Evolutionary conservation across 192 early-diverging fungal species (phyloP).

Genomic region (Gryganskiella cystojenkinii): DNA sequence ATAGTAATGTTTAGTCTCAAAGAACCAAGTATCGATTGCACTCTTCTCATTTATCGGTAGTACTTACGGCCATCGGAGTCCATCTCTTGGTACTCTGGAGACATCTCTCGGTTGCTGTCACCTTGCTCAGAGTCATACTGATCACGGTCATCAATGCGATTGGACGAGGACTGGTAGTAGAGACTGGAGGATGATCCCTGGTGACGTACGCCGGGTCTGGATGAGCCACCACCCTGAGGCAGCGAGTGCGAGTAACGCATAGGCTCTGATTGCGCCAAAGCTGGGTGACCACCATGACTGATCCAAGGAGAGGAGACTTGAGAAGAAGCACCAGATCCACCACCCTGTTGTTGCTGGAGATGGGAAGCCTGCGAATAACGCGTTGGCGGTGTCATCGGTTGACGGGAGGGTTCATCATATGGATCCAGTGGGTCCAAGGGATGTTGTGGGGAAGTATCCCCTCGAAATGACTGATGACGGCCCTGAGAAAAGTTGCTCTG

Average conservation of each 20-base stretch:
- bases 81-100: conserved; percentile 7
- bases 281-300: background rate
- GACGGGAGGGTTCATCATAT: no score
- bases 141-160: background rate
- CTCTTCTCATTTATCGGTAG: no score
- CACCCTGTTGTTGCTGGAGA: background rate
- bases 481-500: no score
- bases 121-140: conserved; percentile 4
- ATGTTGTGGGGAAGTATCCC: no score
- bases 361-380: background rate
- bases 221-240: background rate
- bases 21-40: no score
- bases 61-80: conserved; percentile 7
- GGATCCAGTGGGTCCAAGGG: no score
- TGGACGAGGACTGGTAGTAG: conserved; percentile 6
- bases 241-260: conserved; percentile 13
- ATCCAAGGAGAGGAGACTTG: background rate
- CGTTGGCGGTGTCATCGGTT: no score
- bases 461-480: no score
- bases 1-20: no score
- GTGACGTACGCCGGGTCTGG: background rate
- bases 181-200: background rate
- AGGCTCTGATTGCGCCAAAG: conserved; percentile 4
- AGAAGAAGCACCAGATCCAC: background rate
- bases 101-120: background rate